These are phyloP conservation scores for Daldinia bambusicola DNA, from an alignment of 495 filamentous ascomycete species.

Conservation along the genomic window DNA sequence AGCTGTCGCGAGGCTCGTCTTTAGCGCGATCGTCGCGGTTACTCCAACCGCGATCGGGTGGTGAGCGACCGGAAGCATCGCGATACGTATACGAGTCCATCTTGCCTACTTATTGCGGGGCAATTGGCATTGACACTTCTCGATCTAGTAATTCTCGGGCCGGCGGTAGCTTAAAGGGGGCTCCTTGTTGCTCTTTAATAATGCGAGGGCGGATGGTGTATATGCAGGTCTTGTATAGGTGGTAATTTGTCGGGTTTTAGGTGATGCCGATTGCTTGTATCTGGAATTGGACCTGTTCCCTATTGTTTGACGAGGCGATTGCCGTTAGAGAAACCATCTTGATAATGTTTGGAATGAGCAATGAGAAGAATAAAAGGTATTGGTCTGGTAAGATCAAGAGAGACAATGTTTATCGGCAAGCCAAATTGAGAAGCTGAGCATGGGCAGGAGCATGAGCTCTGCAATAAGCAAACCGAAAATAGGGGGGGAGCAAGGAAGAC, in stretches of 20 bases:
- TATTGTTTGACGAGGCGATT: constrained; percentile 63
- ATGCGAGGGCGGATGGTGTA: constrained; percentile 18
- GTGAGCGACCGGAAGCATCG: constrained; percentile 60
- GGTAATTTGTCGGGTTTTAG: constrained; percentile 42
- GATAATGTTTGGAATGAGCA: constrained; percentile 46
- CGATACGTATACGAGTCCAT: constrained; percentile 62
- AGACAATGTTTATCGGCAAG: constrained; percentile 44
- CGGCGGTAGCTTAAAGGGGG: neutral
- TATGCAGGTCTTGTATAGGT: constrained; percentile 16
- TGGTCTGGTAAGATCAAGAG: constrained; percentile 41
- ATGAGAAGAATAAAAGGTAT: constrained; percentile 44
- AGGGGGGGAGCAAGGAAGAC: constrained; percentile 34
- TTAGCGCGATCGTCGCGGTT: constrained; percentile 61
- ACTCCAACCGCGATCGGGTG: constrained; percentile 60
- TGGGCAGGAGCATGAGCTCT: constrained; percentile 49
- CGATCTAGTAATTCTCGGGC: neutral
- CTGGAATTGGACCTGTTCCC: constrained; percentile 42
- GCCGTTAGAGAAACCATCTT: constrained; percentile 61
- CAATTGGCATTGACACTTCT: constrained; percentile 5
- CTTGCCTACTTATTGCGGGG: constrained; percentile 5
- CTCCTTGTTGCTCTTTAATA: neutral
- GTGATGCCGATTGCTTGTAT: constrained; percentile 42
- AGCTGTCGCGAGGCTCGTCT: constrained; percentile 61
- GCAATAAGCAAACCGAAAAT: constrained; percentile 51
- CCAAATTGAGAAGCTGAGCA: constrained; percentile 50